Conservation (phyloP, 1,284 basidiomycete species). For the Ceratobasidium sp. region DNA sequence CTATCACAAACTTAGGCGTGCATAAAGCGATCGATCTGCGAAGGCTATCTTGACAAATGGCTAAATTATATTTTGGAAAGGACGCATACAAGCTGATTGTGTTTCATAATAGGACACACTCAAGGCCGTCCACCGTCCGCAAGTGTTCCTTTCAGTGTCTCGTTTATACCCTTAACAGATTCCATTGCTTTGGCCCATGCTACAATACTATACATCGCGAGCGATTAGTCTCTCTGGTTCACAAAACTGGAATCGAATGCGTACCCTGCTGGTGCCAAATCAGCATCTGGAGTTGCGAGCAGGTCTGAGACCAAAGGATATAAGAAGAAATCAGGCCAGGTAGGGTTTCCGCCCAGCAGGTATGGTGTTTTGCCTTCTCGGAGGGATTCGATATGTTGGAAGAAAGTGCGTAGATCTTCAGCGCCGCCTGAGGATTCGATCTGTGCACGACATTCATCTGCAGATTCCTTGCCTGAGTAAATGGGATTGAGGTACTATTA, state of each 20-base stretch:
- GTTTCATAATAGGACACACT: too few species aligned
- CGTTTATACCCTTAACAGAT: background rate
- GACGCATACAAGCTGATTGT: too few species aligned
- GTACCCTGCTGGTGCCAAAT: slow-evolving; percentile 16
- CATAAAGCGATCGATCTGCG: too few species aligned
- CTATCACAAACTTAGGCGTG: too few species aligned
- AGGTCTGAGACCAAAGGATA: slow-evolving; percentile 21
- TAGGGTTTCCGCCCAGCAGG: slow-evolving; percentile 7
- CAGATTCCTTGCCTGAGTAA: slow-evolving; percentile 14
- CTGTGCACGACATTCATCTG: slow-evolving; percentile 2
- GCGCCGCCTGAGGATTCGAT: slow-evolving; percentile 17
- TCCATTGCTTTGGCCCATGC: slow-evolving; percentile 24
- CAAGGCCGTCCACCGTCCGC: slow-evolving; percentile 20
- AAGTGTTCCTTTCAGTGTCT: slow-evolving; percentile 22
- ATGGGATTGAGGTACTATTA: too few species aligned
- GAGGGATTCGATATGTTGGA: background rate
- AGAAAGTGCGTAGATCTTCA: slow-evolving; percentile 9
- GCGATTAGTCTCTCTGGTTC: background rate
- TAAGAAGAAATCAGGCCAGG: slow-evolving; percentile 32
- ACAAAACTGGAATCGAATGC: background rate
- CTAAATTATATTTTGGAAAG: too few species aligned
- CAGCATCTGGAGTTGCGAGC: slow-evolving; percentile 20
- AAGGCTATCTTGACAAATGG: too few species aligned
- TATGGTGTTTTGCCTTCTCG: slow-evolving; percentile 6
- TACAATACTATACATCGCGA: background rate